Evolutionary conservation across 176 grass and related monocot genomes (phyloP).

Genomic region (Bonia amplexicaulis): DNA sequence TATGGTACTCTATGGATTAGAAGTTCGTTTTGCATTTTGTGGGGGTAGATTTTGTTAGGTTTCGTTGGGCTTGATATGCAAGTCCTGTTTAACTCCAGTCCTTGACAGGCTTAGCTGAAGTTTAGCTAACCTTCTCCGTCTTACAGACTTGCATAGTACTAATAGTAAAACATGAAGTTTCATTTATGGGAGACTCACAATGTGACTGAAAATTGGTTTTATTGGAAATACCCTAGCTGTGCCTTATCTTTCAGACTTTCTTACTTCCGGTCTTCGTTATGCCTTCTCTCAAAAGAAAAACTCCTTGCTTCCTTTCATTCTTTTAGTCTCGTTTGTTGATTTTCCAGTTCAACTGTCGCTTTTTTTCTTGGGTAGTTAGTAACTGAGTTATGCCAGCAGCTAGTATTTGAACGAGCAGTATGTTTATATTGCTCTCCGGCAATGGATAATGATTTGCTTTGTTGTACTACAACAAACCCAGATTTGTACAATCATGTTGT

Average conservation of each 20-base stretch:
- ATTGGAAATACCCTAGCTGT: neutral
- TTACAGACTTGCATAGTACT: neutral
- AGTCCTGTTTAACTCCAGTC: neutral
- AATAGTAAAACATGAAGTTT: neutral
- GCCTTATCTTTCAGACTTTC: neutral
- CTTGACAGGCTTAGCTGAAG: neutral
- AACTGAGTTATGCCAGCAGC: neutral
- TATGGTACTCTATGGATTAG: neutral
- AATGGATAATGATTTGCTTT: neutral
- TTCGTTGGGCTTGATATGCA: neutral
- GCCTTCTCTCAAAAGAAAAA: neutral
- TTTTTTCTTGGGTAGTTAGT: neutral
- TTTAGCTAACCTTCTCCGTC: neutral
- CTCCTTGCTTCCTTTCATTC: neutral
- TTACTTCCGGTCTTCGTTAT: neutral
- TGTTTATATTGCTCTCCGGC: neutral
- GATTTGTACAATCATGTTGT: neutral
- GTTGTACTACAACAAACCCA: conserved; percentile 1
- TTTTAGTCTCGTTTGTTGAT: neutral
- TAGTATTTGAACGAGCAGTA: neutral
- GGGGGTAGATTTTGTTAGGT: neutral
- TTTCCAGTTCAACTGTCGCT: neutral
- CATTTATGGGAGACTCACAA: neutral
- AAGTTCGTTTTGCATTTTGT: neutral
- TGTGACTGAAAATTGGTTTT: neutral